Conservation (phyloP, 805 yeast genomes). For the Zygosaccharomyces gambellarensis region DNA sequence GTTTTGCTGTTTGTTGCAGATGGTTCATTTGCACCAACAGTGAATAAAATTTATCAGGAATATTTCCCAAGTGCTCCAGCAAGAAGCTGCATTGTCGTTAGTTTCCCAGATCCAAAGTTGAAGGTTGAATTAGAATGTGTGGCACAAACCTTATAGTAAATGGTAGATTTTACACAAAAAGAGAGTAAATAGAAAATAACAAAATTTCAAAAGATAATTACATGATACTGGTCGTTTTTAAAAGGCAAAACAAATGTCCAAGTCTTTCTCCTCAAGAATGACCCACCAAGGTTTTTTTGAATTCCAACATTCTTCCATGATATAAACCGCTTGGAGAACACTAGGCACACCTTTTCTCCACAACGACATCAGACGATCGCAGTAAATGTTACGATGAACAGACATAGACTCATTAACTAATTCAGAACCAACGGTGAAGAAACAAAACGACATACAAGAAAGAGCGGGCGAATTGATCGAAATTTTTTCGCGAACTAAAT, state of each 20-base stretch:
- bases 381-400: slow-evolving; percentile 11
- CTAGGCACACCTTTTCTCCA: slow-evolving; percentile 11
- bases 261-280: slow-evolving; percentile 10
- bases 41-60: slow-evolving; percentile 45
- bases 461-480: slow-evolving; percentile 11
- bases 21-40: slow-evolving; percentile 38
- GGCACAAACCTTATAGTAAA: slow-evolving; percentile 27
- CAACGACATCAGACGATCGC: slow-evolving; percentile 8
- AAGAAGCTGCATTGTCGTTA: slow-evolving; percentile 48
- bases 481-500: slow-evolving; percentile 1
- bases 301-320: slow-evolving; percentile 15
- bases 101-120: slow-evolving; percentile 46
- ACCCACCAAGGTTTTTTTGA: slow-evolving; percentile 14
- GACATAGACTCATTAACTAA: slow-evolving; percentile 12
- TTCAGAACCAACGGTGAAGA: slow-evolving; percentile 26
- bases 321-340: slow-evolving; percentile 10
- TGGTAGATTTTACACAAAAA: not conserved
- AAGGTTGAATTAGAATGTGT: slow-evolving; percentile 51
- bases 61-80: slow-evolving; percentile 48
- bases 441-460: slow-evolving; percentile 18
- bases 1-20: slow-evolving; percentile 46
- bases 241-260: slow-evolving; percentile 20
- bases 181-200: not conserved
- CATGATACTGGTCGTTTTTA: slow-evolving; percentile 8
- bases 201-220: not conserved